These are phyloP conservation scores for Cryptococcus maquisensis DNA, from an alignment of 1,284 basidiomycete genomes.

Conservation along the genomic window DNA sequence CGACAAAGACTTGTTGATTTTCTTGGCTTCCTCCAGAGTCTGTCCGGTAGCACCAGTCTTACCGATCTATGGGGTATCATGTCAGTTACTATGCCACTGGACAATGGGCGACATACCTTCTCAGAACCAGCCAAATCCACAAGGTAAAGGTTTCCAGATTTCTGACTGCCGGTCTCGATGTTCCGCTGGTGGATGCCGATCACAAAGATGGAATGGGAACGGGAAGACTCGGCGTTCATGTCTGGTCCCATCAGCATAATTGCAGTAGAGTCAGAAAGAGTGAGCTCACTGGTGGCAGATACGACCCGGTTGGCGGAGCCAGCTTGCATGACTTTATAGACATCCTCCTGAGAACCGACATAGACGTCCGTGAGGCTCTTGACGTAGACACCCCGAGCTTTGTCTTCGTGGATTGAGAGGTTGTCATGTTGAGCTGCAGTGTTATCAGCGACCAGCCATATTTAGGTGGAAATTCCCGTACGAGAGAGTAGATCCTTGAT, in stretches of 20 bases:
- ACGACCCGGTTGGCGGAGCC: constrained; percentile 88
- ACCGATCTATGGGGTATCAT: constrained; percentile 52
- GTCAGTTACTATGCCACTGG: background rate
- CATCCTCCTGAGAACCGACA: constrained; percentile 91
- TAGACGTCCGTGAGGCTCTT: constrained; percentile 98
- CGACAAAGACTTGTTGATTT: constrained; percentile 98
- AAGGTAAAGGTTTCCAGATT: constrained; percentile 94
- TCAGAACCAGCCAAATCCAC: constrained; percentile 98
- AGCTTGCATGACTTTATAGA: constrained; percentile 98
- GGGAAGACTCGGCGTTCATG: constrained; percentile 99
- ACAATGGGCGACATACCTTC: constrained; percentile 61
- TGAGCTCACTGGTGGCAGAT: constrained; percentile 80
- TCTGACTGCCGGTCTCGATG: constrained; percentile 90
- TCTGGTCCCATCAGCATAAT: constrained; percentile 54
- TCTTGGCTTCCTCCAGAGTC: constrained; percentile 98
- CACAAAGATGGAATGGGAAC: constrained; percentile 98
- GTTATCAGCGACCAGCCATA: background rate
- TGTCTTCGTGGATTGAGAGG: constrained; percentile 97
- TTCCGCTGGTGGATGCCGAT: constrained; percentile 97
- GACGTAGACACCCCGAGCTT: constrained; percentile 94
- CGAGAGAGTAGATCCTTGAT: constrained; percentile 94
- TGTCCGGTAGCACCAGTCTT: constrained; percentile 99
- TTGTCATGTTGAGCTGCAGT: constrained; percentile 94
- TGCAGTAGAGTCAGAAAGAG: background rate
- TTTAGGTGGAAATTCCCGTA: constrained; percentile 54